Conservation (phyloP, 306 rosid genomes). For the Cyclanthera cordifolia region DNA sequence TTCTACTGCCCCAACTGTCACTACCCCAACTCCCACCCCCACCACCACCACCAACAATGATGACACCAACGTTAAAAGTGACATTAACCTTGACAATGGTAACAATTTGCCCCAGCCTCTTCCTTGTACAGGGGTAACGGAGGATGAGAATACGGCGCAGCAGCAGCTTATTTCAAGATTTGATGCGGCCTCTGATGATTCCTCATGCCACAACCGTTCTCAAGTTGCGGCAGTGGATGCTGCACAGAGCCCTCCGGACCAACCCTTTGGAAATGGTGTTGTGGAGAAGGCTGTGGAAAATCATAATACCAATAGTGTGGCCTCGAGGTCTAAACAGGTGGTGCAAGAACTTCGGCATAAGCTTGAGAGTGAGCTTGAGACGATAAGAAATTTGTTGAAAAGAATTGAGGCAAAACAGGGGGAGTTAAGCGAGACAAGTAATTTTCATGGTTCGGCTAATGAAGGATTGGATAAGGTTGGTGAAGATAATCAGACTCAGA, state of each 20-base stretch:
- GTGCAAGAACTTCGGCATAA: conserved; percentile 42
- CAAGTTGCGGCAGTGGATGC: conserved; percentile 23
- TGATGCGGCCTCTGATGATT: conserved; percentile 40
- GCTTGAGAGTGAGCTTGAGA: conserved; percentile 59
- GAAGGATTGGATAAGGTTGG: conserved; percentile 30
- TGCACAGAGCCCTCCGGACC: conserved; percentile 17
- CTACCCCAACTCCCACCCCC: no score
- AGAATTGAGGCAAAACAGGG: conserved; percentile 74
- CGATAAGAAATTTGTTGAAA: conserved; percentile 55
- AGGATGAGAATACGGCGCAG: conserved; percentile 31
- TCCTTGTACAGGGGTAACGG: conserved; percentile 8
- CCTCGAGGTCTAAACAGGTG: conserved; percentile 45
- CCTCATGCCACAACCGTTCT: conserved; percentile 24
- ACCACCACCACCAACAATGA: not conserved
- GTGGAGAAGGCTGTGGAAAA: conserved; percentile 21
- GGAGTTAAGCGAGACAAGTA: conserved; percentile 33
- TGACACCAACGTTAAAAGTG: not conserved
- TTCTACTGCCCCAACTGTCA: no score
- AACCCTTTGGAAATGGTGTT: conserved; percentile 38
- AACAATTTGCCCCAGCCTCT: conserved; percentile 20
- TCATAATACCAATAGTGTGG: conserved; percentile 29
- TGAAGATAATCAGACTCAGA: conserved; percentile 43
- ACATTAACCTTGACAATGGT: conserved; percentile 2
- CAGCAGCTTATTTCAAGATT: conserved; percentile 20
- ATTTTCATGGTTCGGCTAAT: conserved; percentile 22